Base-by-base conservation (phyloP, 2,329 filamentous ascomycete species). In the Claviceps paspali region DNA sequence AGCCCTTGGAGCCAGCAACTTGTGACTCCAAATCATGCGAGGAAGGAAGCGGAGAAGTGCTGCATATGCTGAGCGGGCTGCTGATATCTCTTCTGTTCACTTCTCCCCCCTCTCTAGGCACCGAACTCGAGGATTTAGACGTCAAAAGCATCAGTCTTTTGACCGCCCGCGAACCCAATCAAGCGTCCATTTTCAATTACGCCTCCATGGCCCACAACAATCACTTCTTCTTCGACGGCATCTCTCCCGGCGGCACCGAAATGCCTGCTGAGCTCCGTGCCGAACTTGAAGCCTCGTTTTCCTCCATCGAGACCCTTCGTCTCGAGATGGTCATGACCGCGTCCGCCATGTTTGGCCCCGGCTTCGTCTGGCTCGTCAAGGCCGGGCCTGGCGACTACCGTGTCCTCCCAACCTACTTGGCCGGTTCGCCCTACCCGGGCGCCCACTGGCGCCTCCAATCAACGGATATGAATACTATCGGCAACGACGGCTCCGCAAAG, bases 121-220 rank as follows among this genome's bases (percentile, higher is more conserved):
- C 73, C 47, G 64, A 75, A 14, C 69, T 73, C 51, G 78, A 78
- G 46, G 61, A 73, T 54, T 63, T 69, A 47, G 63, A 69, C 35
- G 59, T 75, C 43, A 77, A 82, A 59, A 65, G 76, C 33, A 76
- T 94, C 52, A 61, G 82, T 52, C 67, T 88, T 52, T 67, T 75
- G 52, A 79, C 79, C 41, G 82, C 88, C 42, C 84, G 86, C 58
- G 74, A 91, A 52, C 80, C 88, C 31, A 68, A 69, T 47, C 68
- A 73, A 44, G 91, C 91, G 29, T 69, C 79, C 49, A 66, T 80
- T 55, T 98, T 98, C 76, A 98, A 96, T 72, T 76, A 92, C 58
- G 91, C 91, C 58, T 93, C 84, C 50, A 93, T 93, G 82, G 83
- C 85, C 39, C 81, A 83, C 70, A 96, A 96, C 73, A 95, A 76